Evolutionary conservation across 2,329 filamentous ascomycete genomes (phyloP).

Genomic region (Lecanicillium sp.): DNA sequence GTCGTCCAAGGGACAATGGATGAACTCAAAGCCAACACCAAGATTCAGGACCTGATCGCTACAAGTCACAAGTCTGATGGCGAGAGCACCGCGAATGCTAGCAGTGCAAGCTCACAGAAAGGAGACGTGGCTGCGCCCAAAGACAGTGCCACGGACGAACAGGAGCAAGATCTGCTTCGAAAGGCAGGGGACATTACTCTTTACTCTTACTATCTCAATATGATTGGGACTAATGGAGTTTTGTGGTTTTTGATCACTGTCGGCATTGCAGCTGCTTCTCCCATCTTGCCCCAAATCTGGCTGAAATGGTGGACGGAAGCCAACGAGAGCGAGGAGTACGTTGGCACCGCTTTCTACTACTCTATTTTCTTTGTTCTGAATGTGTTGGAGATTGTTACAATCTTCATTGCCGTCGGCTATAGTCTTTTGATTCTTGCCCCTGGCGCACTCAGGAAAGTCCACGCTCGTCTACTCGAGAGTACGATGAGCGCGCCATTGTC

Average conservation of each 20-base stretch:
- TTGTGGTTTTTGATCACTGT: background rate
- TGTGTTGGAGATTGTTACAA: conserved; percentile 12
- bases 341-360: conserved; percentile 18
- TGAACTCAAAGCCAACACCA: background rate
- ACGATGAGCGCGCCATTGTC: conserved; percentile 28
- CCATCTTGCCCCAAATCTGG: conserved; percentile 16
- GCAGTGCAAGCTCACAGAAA: conserved; percentile 9
- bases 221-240: background rate
- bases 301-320: conserved; percentile 22
- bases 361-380: conserved; percentile 17
- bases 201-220: conserved; percentile 17
- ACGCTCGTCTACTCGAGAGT: conserved; percentile 20
- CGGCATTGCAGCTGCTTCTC: background rate
- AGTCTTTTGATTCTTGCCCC: conserved; percentile 23
- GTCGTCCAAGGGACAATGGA: conserved; percentile 2
- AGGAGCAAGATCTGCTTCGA: conserved; percentile 7
- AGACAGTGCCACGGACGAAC: conserved; percentile 8
- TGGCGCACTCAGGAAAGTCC: conserved; percentile 18
- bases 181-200: conserved; percentile 15
- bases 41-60: conserved; percentile 3
- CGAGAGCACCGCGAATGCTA: background rate
- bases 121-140: conserved; percentile 12
- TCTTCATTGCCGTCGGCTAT: conserved; percentile 11
- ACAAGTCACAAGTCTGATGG: conserved; percentile 2
- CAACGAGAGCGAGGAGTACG: conserved; percentile 16